phyloP scores from a whole-genome alignment of 2,329 filamentous ascomycete genomes.

The Drechslera avenae region DNA sequence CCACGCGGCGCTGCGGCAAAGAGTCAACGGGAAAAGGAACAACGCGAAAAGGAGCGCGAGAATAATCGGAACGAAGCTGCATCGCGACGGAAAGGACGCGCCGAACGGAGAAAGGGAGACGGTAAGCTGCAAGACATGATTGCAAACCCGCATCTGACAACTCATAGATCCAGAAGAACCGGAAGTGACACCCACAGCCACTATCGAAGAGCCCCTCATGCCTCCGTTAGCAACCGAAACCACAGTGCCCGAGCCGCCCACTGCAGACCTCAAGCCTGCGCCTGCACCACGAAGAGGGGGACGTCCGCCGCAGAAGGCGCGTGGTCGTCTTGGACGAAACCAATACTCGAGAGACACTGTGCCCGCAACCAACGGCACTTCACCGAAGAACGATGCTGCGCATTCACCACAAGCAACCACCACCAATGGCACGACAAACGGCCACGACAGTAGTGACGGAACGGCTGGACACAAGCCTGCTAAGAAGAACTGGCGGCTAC shows the following conservation, averaged over 20 bases:
- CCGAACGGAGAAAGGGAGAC: slow-evolving; percentile 79
- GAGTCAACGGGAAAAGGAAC: slow-evolving; percentile 65
- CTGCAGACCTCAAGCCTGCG: slow-evolving; percentile 32
- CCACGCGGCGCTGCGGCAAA: slow-evolving; percentile 53
- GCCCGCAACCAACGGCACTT: slow-evolving; percentile 42
- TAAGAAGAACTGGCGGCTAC: slow-evolving; percentile 63
- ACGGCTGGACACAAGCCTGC: slow-evolving; percentile 62
- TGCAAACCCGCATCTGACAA: slow-evolving; percentile 32
- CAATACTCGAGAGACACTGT: slow-evolving; percentile 46
- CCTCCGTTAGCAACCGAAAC: slow-evolving; percentile 30
- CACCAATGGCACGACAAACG: slow-evolving; percentile 43
- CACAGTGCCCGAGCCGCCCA: slow-evolving; percentile 32
- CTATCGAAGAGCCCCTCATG: slow-evolving; percentile 37
- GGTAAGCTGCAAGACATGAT: slow-evolving; percentile 58
- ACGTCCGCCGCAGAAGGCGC: slow-evolving; percentile 42
- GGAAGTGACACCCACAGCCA: slow-evolving; percentile 31
- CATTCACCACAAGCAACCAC: slow-evolving; percentile 40
- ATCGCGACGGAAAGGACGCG: slow-evolving; percentile 79
- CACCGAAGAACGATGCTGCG: slow-evolving; percentile 36
- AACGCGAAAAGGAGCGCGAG: slow-evolving; percentile 70
- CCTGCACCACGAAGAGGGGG: slow-evolving; percentile 42
- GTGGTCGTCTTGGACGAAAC: slow-evolving; percentile 45
- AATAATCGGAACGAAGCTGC: slow-evolving; percentile 73
- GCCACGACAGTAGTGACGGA: slow-evolving; percentile 60
- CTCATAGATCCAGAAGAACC: slow-evolving; percentile 34